phyloP scores from a whole-genome alignment of 1,284 basidiomycete genomes.

The Melampsora larici-populina region DNA sequence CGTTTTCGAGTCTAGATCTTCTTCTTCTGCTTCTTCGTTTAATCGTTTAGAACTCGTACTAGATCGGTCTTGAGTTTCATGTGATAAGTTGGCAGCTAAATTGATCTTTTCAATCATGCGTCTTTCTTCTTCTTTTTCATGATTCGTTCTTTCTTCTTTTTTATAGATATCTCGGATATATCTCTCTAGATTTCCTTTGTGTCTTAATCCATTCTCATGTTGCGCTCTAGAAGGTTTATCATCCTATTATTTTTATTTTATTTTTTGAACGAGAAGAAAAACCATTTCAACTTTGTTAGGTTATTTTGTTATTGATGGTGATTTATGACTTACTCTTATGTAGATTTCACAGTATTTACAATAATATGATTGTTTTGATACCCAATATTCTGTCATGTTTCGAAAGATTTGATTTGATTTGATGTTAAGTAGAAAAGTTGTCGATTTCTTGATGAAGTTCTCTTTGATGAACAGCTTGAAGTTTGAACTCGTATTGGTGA shows the following conservation, averaged over 20 bases:
- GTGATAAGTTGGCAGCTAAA: constrained; percentile 51
- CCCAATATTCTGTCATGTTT: constrained; percentile 56
- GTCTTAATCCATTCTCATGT: constrained; percentile 88
- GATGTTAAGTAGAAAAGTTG: no score
- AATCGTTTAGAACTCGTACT: constrained; percentile 55
- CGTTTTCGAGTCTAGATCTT: constrained; percentile 50
- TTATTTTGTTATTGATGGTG: no score
- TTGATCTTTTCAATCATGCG: constrained; percentile 82
- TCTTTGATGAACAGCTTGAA: no score
- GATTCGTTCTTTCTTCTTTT: constrained; percentile 78
- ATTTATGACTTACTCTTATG: constrained; percentile 68
- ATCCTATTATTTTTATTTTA: constrained; percentile 38
- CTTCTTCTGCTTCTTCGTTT: neutral
- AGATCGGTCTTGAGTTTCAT: constrained; percentile 55
- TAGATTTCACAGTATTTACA: constrained; percentile 82
- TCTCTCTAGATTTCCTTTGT: constrained; percentile 89
- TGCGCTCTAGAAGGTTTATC: constrained; percentile 68
- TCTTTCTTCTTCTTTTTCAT: constrained; percentile 79
- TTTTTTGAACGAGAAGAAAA: neutral
- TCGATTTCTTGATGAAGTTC: no score
- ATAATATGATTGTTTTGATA: constrained; percentile 58
- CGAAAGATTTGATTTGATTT: no score
- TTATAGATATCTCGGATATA: constrained; percentile 91
- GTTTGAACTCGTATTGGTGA: no score
- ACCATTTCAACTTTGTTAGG: no score